phyloP scores from a whole-genome alignment of 192 early-diverging fungal species.

The Geranomyces variabilis region DNA sequence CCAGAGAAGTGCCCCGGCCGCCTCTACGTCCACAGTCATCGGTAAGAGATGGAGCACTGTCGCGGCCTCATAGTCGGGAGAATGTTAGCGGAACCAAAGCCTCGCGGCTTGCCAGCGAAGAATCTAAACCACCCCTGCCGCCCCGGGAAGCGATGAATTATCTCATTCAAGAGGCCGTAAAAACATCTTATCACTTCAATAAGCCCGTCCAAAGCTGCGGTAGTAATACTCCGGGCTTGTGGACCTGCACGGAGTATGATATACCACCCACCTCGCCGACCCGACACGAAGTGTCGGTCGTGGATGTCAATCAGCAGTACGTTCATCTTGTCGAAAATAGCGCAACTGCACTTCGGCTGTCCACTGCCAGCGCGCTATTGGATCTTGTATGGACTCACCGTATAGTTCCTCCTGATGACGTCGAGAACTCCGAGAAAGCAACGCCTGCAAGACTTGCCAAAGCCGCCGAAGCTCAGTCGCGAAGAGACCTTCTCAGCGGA shows the following conservation, averaged over 20 bases:
- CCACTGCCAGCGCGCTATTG: neutral
- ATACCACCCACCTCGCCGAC: neutral
- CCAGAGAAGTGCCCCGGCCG: neutral
- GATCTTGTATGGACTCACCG: conserved; percentile 6
- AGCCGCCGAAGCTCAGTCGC: too few relatives aligned
- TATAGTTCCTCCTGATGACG: neutral
- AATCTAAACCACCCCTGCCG: too few relatives aligned
- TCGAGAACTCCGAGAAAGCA: too few relatives aligned
- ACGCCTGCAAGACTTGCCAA: too few relatives aligned
- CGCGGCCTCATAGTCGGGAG: too few relatives aligned
- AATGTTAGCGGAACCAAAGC: too few relatives aligned
- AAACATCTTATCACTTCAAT: neutral
- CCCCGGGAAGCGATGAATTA: neutral
- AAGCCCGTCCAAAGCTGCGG: neutral
- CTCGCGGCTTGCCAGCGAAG: neutral
- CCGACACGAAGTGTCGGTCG: conserved; percentile 1
- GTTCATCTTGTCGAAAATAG: neutral
- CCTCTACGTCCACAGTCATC: neutral
- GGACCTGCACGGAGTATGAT: conserved; percentile 1
- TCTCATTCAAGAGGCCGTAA: neutral
- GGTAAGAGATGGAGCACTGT: neutral
- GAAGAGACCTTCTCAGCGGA: too few relatives aligned
- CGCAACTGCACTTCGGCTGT: neutral
- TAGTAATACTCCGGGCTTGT: neutral
- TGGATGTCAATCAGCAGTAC: conserved; percentile 9